phyloP scores from a whole-genome alignment of 371 early-diverging fungal species.

The Blastocladiella emersonii region DNA sequence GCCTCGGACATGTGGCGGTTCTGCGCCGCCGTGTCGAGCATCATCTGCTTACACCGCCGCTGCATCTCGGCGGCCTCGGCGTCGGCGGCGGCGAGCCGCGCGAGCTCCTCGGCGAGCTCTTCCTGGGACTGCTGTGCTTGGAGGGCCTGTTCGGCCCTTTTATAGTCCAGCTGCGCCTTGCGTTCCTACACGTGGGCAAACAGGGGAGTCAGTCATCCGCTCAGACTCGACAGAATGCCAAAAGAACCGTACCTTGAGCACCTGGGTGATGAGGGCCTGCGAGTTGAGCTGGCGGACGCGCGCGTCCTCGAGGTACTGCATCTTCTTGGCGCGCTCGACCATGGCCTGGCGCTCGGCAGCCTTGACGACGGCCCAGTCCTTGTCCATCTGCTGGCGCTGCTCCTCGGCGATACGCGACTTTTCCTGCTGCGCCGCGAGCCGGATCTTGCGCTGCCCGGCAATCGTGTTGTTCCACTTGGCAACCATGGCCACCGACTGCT shows the following conservation, averaged over 20 bases:
- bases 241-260: conserved; percentile 15
- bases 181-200: conserved; percentile 9
- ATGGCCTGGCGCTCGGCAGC: conserved; percentile 16
- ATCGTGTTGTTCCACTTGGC: conserved; percentile 26
- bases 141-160: neutral
- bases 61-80: neutral
- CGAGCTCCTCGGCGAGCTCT: neutral
- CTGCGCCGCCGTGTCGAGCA: neutral
- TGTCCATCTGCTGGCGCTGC: conserved; percentile 18
- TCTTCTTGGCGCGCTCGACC: conserved; percentile 17
- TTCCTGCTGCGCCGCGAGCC: conserved; percentile 20
- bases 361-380: conserved; percentile 19
- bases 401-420: conserved; percentile 12
- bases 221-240: neutral
- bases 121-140: neutral
- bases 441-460: conserved; percentile 19
- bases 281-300: conserved; percentile 17
- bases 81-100: neutral
- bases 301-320: conserved; percentile 17
- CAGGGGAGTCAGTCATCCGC: no score
- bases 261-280: conserved; percentile 21
- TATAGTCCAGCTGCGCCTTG: conserved; percentile 7
- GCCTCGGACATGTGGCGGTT: neutral
- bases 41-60: neutral
- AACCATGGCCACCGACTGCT: conserved; percentile 15